Percentiles rank a stretch among this genome's conserved stretches.
These are phyloP conservation scores for Pilaira anomala DNA, from an alignment of 192 early-diverging fungal genomes.

Conservation along the genomic window DNA sequence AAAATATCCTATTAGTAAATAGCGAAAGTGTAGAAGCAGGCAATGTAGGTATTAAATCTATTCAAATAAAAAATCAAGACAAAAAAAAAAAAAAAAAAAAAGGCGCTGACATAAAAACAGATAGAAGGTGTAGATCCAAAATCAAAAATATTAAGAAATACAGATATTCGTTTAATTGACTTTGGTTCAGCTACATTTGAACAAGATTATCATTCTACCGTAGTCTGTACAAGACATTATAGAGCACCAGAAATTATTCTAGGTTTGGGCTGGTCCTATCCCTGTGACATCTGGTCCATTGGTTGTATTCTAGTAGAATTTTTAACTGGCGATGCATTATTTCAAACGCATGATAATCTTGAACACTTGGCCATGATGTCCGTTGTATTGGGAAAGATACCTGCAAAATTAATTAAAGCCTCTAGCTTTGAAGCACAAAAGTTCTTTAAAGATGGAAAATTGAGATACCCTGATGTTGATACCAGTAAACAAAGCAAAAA, in stretches of 20 bases:
- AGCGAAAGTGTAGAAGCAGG: constrained; percentile 29
- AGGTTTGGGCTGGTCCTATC: constrained; percentile 89
- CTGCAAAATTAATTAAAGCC: constrained; percentile 57
- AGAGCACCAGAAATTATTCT: constrained; percentile 97
- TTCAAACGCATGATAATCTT: constrained; percentile 97
- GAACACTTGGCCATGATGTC: constrained; percentile 99
- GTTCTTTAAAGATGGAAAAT: constrained; percentile 48
- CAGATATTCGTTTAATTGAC: constrained; percentile 90
- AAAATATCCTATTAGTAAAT: constrained; percentile 84
- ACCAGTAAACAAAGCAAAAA: constrained; percentile 57
- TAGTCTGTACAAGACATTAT: constrained; percentile 96
- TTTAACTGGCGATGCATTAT: constrained; percentile 92
- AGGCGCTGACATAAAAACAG: not conserved
- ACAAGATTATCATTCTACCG: constrained; percentile 87
- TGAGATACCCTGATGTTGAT: constrained; percentile 56
- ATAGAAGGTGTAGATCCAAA: not conserved
- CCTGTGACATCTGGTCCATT: constrained; percentile 98
- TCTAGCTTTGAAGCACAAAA: constrained; percentile 48
- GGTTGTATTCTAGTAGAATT: constrained; percentile 98
- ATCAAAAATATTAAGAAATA: constrained; percentile 54
- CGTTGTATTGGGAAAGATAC: constrained; percentile 76
- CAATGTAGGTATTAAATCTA: constrained; percentile 9
- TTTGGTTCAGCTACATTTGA: constrained; percentile 97
- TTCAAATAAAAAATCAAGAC: not conserved
- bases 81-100: not conserved